These are phyloP conservation scores for Carex pumila DNA, from an alignment of 176 grass and related monocot genomes.

Conservation along the genomic window DNA sequence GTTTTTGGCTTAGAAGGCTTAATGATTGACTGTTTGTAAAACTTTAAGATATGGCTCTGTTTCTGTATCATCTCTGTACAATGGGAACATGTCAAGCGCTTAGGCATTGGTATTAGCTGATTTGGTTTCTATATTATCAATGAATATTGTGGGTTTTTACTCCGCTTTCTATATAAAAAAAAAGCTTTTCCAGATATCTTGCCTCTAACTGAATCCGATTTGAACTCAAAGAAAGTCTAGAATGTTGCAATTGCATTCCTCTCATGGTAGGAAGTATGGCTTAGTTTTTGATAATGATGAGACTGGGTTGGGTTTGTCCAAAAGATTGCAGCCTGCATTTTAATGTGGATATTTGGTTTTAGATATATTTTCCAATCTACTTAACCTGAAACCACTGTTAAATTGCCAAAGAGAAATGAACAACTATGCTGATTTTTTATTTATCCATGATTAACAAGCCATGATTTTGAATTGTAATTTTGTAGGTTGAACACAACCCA, in stretches of 20 bases:
- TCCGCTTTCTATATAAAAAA: no score
- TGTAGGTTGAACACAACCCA: constrained; percentile 60
- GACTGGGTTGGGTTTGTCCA: neutral
- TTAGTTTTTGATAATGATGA: neutral
- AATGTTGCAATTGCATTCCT: neutral
- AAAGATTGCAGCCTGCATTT: neutral
- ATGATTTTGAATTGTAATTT: neutral
- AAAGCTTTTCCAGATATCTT: neutral
- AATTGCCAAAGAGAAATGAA: neutral
- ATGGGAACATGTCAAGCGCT: no score
- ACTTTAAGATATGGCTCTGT: no score
- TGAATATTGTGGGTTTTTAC: no score
- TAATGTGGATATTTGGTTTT: neutral
- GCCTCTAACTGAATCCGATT: neutral
- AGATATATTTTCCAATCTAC: constrained; percentile 4
- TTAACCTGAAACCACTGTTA: neutral
- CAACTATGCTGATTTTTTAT: neutral
- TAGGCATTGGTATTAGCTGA: no score
- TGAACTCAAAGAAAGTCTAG: neutral
- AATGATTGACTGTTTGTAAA: no score
- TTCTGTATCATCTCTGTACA: no score
- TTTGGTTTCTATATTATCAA: no score
- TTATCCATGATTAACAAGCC: neutral
- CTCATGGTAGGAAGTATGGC: neutral
- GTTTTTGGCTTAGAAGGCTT: no score